phyloP scores from a whole-genome alignment of 1,284 basidiomycete genomes.

The Xerocomus nothofagi region DNA sequence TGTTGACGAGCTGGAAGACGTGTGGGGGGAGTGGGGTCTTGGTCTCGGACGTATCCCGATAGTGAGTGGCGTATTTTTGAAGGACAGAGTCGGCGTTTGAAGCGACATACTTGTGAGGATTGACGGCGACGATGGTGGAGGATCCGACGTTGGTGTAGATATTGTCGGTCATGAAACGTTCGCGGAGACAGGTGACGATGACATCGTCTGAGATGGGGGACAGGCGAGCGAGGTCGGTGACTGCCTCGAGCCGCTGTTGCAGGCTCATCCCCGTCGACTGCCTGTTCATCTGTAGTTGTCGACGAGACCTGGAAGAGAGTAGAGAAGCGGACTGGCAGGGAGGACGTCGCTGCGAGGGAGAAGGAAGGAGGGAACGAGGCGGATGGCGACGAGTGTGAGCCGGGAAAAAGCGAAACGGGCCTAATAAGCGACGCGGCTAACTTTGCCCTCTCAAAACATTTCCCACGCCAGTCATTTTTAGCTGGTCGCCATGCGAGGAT shows the following conservation, averaged over 20 bases:
- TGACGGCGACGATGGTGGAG: constrained; percentile 76
- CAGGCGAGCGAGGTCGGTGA: constrained; percentile 63
- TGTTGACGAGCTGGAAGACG: constrained; percentile 87
- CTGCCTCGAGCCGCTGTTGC: constrained; percentile 68
- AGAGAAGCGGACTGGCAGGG: constrained; percentile 1
- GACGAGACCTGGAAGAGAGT: not conserved
- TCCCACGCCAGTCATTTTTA: constrained; percentile 21
- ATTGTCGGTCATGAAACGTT: constrained; percentile 81
- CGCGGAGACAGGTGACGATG: constrained; percentile 79
- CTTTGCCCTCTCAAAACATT: constrained; percentile 9
- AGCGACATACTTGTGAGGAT: constrained; percentile 85
- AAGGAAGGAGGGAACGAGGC: constrained; percentile 23
- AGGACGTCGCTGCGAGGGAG: not conserved
- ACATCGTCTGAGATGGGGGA: constrained; percentile 70
- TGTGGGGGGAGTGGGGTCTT: constrained; percentile 66
- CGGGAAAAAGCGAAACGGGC: constrained; percentile 17
- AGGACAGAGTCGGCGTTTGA: constrained; percentile 80
- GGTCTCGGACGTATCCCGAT: constrained; percentile 60
- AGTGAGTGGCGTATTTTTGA: constrained; percentile 81
- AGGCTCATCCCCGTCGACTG: constrained; percentile 43
- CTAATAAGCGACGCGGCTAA: constrained; percentile 25
- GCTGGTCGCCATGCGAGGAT: not conserved
- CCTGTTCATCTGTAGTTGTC: constrained; percentile 30
- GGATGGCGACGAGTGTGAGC: constrained; percentile 3
- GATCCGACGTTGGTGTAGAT: constrained; percentile 81